Conservation (phyloP, 2,329 filamentous ascomycete genomes). For the Fusarium pseudonygamai region DNA sequence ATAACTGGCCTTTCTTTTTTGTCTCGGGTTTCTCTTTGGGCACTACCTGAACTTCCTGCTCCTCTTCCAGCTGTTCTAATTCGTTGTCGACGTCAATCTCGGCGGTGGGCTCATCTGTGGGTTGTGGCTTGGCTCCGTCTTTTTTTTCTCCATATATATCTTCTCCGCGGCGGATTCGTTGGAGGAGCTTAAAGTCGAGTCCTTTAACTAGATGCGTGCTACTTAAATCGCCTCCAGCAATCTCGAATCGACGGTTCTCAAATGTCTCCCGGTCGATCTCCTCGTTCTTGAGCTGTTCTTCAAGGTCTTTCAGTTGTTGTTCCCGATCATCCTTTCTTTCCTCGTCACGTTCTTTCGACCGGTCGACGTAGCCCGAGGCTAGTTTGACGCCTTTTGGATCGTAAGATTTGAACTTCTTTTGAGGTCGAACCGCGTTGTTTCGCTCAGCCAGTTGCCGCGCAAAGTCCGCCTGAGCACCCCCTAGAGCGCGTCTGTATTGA, state of each 20-base stretch:
- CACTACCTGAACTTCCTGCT: slow-evolving; percentile 63
- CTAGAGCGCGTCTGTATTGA: slow-evolving; percentile 68
- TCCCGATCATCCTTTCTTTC: slow-evolving; percentile 65
- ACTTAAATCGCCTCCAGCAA: slow-evolving; percentile 81
- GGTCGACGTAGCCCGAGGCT: slow-evolving; percentile 84
- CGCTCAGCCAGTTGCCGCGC: slow-evolving; percentile 84
- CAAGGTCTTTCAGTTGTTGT: slow-evolving; percentile 77
- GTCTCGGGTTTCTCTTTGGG: slow-evolving; percentile 57
- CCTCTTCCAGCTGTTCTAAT: slow-evolving; percentile 66
- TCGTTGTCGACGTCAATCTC: slow-evolving; percentile 69
- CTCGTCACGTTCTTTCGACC: slow-evolving; percentile 71
- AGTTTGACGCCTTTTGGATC: slow-evolving; percentile 86
- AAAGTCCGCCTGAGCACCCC: slow-evolving; percentile 71
- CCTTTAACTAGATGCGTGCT: slow-evolving; percentile 93
- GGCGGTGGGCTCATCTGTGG: slow-evolving; percentile 40
- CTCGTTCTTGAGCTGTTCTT: slow-evolving; percentile 82
- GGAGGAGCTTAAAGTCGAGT: slow-evolving; percentile 83
- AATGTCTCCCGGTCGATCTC: slow-evolving; percentile 86
- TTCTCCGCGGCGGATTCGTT: slow-evolving; percentile 74
- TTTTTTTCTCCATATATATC: slow-evolving; percentile 63
- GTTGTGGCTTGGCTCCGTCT: slow-evolving; percentile 42
- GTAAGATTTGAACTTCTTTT: slow-evolving; percentile 80
- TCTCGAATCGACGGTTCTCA: slow-evolving; percentile 76
- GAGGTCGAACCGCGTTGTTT: slow-evolving; percentile 62
- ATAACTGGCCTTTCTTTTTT: slow-evolving; percentile 70